Base-by-base conservation (phyloP, 192 early-diverging fungal species). In the Entomortierella parvispora region DNA sequence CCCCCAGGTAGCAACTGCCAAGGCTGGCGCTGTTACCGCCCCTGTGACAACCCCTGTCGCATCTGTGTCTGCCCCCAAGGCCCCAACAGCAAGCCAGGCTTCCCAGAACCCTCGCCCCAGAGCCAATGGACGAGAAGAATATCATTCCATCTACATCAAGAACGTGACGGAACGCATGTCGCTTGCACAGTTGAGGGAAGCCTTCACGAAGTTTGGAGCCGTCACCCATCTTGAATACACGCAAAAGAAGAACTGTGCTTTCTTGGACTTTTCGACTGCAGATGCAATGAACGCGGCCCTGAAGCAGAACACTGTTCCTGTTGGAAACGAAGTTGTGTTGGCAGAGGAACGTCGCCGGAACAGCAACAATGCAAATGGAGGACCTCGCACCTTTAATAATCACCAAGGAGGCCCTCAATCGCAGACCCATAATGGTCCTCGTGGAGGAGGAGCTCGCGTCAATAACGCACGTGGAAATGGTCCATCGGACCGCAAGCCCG, bases 161-260 rank as follows among this genome's bases (percentile, higher is more conserved):
- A 85, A 84, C 65, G 78, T 91, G 25, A 81, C 71, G 9, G 83
- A 86, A 26, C 81, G 65, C 29, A 74, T 89, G 40, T 70, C 86
- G 18, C 70, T 84, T 18, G 70, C 80, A 3, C 71, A 78, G 22
- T 68, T 95, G 65, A 81, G 79, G 42, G 81, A 81, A 10, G 81
- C 80, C 0, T 92, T 91, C 66, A 45, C 65, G 20, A 77, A 68
- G 28, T 82, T 90, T 71, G 93, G 93, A 2, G 54, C 58, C 2
- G 80, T 93, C n/a, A 75, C 66, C 25, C 69, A 86, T 51, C 85
- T 95, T 29, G 90, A 92, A 62, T 71, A 43, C 44, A 71, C 22
- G 47, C 81, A 33, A 89, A 90, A 82, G 85, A 84, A 65, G 65
- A 57, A 28, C 59, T 77, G 74, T 28, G 74, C 74, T 7, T 77